Evolutionary conservation across 1,139 yeast genomes (phyloP), one percentile per base, ranked within the genome.

Genomic region (Pichia sorboxylosa): DNA sequence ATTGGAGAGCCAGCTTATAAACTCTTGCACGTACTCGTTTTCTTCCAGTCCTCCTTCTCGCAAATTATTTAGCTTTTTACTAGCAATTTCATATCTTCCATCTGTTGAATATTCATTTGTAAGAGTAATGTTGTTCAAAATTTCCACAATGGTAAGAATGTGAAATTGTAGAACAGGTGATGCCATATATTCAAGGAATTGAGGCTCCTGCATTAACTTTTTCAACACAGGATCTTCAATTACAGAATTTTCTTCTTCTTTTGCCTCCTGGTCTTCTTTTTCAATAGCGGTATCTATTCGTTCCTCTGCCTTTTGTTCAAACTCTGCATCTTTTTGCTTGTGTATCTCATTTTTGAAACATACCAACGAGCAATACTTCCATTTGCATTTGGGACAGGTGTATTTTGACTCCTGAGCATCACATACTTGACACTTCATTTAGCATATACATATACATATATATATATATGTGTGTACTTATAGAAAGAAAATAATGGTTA

Each of bases 21-120:
- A 77, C 45, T 77, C 84, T 48, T 79, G 85, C 6, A 80, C 69
- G 26, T 74, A 54, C 39, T 61, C 71, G 47, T 80, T 79, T 32
- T 66, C 69, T 46, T 80, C 85, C 1, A 59, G 38, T 0, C 92
- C 92, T 3, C 80, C 79, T 6, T 46, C 51, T 19, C 92, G 55
- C 22, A 80, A 59, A 37, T 73, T 73, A 10, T 70, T 63, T 17
- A 80, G 55, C 42, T 77, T 75, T 43, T 72, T 60, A 37, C 73
- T 63, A 6, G 80, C 78, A 8, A 80, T 66, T 21, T 67, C 73
- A 16, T 59, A 45, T 26, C 82, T 55, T 13, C 73, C 78, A 17
- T 70, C 80, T 16, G 45, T 37, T 15, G 49, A 55, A 18, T 55
- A 54, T 36, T 64, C 69, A 10, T 66, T 63, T 2, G 78, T 62